Evolutionary conservation across 2,329 filamentous ascomycete species (phyloP).

Genomic region (Endothia cerciana): DNA sequence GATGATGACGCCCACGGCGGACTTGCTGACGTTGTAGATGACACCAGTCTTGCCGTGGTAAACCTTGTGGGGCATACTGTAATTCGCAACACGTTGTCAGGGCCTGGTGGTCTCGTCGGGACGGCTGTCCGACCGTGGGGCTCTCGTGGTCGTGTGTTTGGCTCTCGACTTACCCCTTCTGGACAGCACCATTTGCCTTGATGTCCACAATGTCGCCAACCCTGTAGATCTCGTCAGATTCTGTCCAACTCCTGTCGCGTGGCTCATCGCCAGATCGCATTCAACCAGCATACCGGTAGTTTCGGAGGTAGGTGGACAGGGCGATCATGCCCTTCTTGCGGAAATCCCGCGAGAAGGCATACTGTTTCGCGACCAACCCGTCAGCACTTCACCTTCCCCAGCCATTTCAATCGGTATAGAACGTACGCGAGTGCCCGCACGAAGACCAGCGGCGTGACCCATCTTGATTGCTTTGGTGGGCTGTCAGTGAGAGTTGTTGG

Average conservation of each 20-base stretch:
- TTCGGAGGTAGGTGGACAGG: constrained; percentile 90
- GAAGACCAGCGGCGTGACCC: constrained; percentile 87
- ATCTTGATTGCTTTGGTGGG: constrained; percentile 60
- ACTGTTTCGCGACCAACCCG: constrained; percentile 52
- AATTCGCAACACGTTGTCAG: constrained; percentile 40
- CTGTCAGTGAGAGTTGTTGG: constrained; percentile 51
- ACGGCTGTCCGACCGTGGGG: constrained; percentile 16
- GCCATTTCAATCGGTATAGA: constrained; percentile 30
- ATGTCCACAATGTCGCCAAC: constrained; percentile 99
- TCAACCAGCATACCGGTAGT: constrained; percentile 76
- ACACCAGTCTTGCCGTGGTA: constrained; percentile 99
- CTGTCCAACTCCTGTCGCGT: constrained; percentile 17
- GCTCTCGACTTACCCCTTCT: constrained; percentile 79
- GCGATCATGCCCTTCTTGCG: constrained; percentile 94
- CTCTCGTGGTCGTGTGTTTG: constrained; percentile 34
- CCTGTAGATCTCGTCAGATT: constrained; percentile 47
- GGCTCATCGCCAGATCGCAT: constrained; percentile 1
- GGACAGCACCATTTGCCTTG: constrained; percentile 96
- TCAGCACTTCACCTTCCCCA: constrained; percentile 37
- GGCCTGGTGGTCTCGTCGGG: constrained; percentile 24
- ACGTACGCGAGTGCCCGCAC: constrained; percentile 82
- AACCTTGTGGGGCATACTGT: constrained; percentile 97
- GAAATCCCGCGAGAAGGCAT: constrained; percentile 93
- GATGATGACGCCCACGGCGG: constrained; percentile 96
- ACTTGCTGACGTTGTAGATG: constrained; percentile 99